A percentile compares a stretch with the other conserved stretches of the same genome.
phyloP scores from a whole-genome alignment of 2,329 filamentous ascomycete genomes.

The Daldinia sp. region DNA sequence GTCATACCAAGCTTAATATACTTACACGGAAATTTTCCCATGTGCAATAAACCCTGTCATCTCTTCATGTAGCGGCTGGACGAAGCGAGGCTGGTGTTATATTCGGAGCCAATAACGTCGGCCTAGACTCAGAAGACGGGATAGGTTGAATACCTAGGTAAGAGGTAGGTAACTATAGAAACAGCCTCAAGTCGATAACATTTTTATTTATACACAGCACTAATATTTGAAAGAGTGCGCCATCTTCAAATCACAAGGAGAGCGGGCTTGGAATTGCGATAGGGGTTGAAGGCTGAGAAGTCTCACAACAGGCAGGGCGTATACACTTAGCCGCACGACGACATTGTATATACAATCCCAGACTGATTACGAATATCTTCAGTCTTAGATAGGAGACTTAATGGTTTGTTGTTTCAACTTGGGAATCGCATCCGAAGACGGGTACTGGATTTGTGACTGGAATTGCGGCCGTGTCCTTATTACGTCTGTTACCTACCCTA shows the following conservation, averaged over 20 bases:
- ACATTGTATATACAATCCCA: background rate
- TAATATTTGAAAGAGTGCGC: background rate
- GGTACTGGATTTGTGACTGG: too few species aligned
- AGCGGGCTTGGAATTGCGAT: background rate
- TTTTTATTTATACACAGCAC: background rate
- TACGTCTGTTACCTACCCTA: too few species aligned
- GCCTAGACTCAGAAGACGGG: background rate
- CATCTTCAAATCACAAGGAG: background rate
- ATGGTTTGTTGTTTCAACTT: too few species aligned
- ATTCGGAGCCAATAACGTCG: background rate
- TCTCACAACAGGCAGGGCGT: background rate
- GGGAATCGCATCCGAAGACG: too few species aligned
- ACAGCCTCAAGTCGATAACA: background rate
- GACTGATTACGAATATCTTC: background rate
- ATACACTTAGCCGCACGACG: background rate
- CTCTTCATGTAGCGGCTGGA: background rate
- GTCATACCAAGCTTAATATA: too few species aligned
- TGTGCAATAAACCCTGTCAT: background rate
- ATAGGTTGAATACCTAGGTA: background rate
- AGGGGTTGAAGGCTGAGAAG: background rate
- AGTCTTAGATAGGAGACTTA: too few species aligned
- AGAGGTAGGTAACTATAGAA: background rate
- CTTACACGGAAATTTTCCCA: background rate
- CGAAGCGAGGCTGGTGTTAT: background rate
- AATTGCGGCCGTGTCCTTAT: too few species aligned